Conservation (phyloP, 2,329 filamentous ascomycete species). For the Geoglossum cookeanum region DNA sequence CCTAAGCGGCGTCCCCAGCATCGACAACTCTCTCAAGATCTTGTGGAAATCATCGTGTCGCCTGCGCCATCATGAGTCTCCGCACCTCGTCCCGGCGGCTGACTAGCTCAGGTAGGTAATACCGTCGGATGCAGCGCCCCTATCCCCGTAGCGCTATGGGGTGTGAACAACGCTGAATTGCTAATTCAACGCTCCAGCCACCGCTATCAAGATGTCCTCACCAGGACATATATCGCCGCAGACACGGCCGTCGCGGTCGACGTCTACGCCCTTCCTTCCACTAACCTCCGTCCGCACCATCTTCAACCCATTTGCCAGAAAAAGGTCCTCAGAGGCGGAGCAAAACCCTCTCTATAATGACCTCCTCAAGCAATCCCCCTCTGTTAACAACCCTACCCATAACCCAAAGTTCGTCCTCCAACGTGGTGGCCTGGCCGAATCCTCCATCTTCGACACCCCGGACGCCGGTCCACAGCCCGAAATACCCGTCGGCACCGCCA, state of each 20-base stretch:
- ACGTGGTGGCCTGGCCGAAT: constrained; percentile 26
- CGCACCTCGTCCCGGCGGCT: constrained; percentile 43
- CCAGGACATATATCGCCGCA: background rate
- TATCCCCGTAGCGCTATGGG: background rate
- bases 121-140: constrained; percentile 4
- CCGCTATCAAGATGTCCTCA: constrained; percentile 7
- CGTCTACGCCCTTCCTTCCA: constrained; percentile 6
- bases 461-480: constrained; percentile 17
- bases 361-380: constrained; percentile 22
- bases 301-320: constrained; percentile 9
- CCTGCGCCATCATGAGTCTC: constrained; percentile 36
- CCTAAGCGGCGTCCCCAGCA: no score
- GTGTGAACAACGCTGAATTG: background rate
- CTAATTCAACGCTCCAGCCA: constrained; percentile 5
- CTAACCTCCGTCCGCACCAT: constrained; percentile 8
- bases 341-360: constrained; percentile 46
- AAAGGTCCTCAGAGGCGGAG: constrained; percentile 5
- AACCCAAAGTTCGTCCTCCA: constrained; percentile 13
- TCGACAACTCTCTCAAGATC: no score
- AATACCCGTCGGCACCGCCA: constrained; percentile 3
- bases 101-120: constrained; percentile 35
- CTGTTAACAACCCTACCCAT: constrained; percentile 14
- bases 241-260: constrained; percentile 1
- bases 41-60: no score
- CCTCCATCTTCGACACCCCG: constrained; percentile 33